Conservation (phyloP, 768 basidiomycete genomes). For the Tricholoma saponaceum region DNA sequence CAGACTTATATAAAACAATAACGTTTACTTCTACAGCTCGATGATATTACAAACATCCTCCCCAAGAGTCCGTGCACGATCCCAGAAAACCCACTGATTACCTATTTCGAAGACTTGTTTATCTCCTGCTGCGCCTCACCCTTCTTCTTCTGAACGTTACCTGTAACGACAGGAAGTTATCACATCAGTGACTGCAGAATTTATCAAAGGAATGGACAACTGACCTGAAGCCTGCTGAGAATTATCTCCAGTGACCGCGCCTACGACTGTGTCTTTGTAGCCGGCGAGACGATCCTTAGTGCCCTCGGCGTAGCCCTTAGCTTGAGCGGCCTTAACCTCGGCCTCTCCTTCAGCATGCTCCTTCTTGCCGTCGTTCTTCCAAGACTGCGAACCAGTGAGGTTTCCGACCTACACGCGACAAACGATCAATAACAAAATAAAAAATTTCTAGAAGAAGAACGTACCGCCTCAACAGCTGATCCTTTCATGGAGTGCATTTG, state of each 20-base stretch:
- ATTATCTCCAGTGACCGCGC: slow-evolving; percentile 48
- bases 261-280: slow-evolving; percentile 46
- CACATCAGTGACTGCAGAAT: neutral
- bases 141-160: slow-evolving; percentile 36
- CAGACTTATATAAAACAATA: no score
- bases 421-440: neutral
- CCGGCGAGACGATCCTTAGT: slow-evolving; percentile 39
- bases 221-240: slow-evolving; percentile 38
- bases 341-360: slow-evolving; percentile 51
- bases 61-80: no score
- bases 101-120: no score
- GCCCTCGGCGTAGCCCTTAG: slow-evolving; percentile 48
- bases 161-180: slow-evolving; percentile 23
- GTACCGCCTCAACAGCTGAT: slow-evolving; percentile 22
- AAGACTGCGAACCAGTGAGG: slow-evolving; percentile 39
- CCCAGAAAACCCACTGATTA: no score
- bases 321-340: slow-evolving; percentile 46
- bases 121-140: slow-evolving; percentile 19
- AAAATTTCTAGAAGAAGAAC: neutral
- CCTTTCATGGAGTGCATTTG: slow-evolving; percentile 43
- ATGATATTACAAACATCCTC: no score
- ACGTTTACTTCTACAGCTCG: no score
- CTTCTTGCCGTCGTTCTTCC: slow-evolving; percentile 45
- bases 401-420: slow-evolving; percentile 32
- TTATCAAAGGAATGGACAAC: neutral